Evolutionary conservation across 2,329 filamentous ascomycete genomes (phyloP).

Genomic region (Colletotrichum orbiculare): DNA sequence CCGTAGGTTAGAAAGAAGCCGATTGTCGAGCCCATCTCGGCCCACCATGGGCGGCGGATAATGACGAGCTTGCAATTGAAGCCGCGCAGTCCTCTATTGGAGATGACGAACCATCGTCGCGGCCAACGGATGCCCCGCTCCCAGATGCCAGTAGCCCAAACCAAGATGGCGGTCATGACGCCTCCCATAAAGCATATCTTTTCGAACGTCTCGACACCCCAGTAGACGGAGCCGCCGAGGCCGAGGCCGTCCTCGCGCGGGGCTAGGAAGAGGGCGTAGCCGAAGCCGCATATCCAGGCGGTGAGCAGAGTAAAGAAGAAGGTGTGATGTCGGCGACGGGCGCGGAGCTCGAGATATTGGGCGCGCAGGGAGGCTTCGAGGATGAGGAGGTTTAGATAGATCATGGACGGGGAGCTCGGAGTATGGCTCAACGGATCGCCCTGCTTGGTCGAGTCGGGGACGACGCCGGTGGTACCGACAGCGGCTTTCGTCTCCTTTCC

Average conservation of each 20-base stretch:
- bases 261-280: slow-evolving; percentile 91
- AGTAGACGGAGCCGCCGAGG: slow-evolving; percentile 93
- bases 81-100: slow-evolving; percentile 87
- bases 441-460: slow-evolving; percentile 56
- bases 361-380: slow-evolving; percentile 93
- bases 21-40: slow-evolving; percentile 77
- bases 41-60: slow-evolving; percentile 84
- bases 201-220: slow-evolving; percentile 90
- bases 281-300: slow-evolving; percentile 85
- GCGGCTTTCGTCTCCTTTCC: slow-evolving; percentile 57
- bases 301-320: slow-evolving; percentile 87
- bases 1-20: slow-evolving; percentile 84
- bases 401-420: slow-evolving; percentile 92
- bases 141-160: slow-evolving; percentile 97
- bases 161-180: slow-evolving; percentile 83
- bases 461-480: slow-evolving; percentile 54
- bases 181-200: slow-evolving; percentile 94
- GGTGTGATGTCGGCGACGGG: slow-evolving; percentile 88
- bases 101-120: slow-evolving; percentile 86
- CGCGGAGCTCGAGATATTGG: slow-evolving; percentile 91
- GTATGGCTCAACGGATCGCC: slow-evolving; percentile 81
- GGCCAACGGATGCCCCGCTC: slow-evolving; percentile 96
- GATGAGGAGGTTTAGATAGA: slow-evolving; percentile 97
- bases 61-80: slow-evolving; percentile 98
- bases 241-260: slow-evolving; percentile 94